Evolutionary conservation across 148 eudicot species (phyloP).

Genomic region (Hydrangea macrophylla): DNA sequence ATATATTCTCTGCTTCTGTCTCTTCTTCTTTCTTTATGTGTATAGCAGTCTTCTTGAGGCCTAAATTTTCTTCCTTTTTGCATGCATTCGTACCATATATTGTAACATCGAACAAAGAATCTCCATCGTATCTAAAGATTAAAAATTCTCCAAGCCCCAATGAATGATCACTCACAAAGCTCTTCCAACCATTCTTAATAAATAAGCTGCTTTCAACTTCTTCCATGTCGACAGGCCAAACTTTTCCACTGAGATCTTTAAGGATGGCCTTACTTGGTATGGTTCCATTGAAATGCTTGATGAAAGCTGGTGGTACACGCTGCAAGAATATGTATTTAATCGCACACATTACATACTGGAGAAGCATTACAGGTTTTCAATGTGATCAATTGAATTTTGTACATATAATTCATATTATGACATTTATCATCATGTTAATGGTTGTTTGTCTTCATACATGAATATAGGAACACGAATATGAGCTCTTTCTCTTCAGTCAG

Average conservation of each 20-base stretch:
- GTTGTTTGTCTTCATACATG: no score
- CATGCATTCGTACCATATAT: conserved; percentile 15
- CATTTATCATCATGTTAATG: no score
- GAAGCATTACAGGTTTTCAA: no score
- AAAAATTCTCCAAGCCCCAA: conserved; percentile 4
- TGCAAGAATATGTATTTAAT: no score
- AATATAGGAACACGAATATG: no score
- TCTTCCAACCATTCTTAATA: conserved; percentile 18
- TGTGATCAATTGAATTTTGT: no score
- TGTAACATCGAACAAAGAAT: conserved; percentile 7
- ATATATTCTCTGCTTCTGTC: no score
- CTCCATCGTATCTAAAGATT: neutral
- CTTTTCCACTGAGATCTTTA: conserved; percentile 8
- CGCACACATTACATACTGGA: no score
- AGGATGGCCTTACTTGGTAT: neutral
- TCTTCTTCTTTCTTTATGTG: no score
- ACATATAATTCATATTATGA: no score
- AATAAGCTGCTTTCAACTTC: conserved; percentile 3
- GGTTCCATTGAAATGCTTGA: conserved; percentile 10
- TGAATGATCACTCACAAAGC: conserved; percentile 8
- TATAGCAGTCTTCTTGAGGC: no score
- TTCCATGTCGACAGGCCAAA: conserved; percentile 15
- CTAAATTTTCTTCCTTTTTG: conserved; percentile 15
- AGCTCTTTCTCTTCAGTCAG: no score
- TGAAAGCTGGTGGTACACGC: conserved; percentile 16